phyloP scores from a whole-genome alignment of 441 rosid species.

The Sinapis alba region DNA sequence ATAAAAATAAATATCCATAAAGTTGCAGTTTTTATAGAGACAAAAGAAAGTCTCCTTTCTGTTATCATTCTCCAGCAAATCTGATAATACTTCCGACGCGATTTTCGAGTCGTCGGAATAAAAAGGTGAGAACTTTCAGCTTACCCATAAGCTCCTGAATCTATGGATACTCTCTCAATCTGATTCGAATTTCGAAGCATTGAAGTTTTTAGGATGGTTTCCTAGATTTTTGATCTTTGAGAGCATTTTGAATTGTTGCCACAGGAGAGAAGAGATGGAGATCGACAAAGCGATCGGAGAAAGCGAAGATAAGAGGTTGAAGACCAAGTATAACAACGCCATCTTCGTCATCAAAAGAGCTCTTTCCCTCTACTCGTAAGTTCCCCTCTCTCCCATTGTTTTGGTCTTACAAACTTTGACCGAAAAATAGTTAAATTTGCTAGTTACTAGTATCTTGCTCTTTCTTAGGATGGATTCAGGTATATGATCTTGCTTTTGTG shows the following conservation, averaged over 20 bases:
- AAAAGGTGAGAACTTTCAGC: constrained; percentile 16
- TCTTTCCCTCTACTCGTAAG: constrained; percentile 93
- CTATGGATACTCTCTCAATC: background rate
- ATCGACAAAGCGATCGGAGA: constrained; percentile 82
- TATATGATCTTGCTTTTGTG: background rate
- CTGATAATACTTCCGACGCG: constrained; percentile 12
- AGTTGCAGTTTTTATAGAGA: no score
- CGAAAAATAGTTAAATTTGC: background rate
- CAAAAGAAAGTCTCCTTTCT: no score
- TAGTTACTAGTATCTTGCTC: background rate
- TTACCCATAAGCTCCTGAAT: background rate
- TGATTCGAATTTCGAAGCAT: constrained; percentile 24
- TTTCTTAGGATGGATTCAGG: background rate
- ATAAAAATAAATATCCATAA: no score
- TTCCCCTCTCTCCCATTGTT: constrained; percentile 22
- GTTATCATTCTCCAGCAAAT: constrained; percentile 25
- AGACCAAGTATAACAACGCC: constrained; percentile 92
- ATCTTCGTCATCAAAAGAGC: constrained; percentile 87
- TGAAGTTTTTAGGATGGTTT: background rate
- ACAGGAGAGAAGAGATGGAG: constrained; percentile 61
- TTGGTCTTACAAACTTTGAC: background rate
- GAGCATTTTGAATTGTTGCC: background rate
- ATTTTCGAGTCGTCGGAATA: constrained; percentile 18
- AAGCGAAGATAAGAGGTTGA: constrained; percentile 87
- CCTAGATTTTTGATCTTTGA: constrained; percentile 12